Conservation (phyloP, 2,329 filamentous ascomycete genomes). For the Fusarium dlaminii region DNA sequence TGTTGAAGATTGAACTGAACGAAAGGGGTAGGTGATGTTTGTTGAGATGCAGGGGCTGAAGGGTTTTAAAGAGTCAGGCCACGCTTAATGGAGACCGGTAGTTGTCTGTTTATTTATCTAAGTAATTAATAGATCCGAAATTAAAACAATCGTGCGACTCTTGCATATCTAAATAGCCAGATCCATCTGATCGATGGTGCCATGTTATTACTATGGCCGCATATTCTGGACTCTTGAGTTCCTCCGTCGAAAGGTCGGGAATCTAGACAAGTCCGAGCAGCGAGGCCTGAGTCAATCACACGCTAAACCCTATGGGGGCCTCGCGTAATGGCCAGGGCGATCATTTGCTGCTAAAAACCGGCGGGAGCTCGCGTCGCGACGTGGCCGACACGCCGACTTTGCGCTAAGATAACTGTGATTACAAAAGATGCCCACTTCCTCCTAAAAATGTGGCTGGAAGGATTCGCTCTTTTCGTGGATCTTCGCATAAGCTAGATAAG, state of each 20-base stretch:
- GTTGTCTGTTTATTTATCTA: not conserved
- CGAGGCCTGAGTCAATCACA: not conserved
- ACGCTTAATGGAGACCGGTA: not conserved
- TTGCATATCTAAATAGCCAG: constrained; percentile 4
- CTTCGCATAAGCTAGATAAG: not conserved
- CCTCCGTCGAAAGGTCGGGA: not conserved
- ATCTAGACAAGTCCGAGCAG: not conserved
- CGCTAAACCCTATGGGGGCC: not conserved
- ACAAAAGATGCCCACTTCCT: not conserved
- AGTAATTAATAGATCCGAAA: not conserved
- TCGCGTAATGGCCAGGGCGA: not conserved
- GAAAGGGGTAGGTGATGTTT: not conserved
- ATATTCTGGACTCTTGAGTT: not conserved
- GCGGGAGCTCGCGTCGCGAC: not conserved
- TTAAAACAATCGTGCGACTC: not conserved
- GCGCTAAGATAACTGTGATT: not conserved
- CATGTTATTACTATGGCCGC: not conserved
- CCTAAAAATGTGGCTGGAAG: not conserved
- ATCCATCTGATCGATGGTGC: not conserved
- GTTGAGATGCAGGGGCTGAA: not conserved
- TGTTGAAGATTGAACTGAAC: not conserved
- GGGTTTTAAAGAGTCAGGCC: not conserved
- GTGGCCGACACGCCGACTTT: not conserved
- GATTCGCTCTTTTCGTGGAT: not conserved
- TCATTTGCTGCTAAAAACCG: not conserved